phyloP scores from a whole-genome alignment of 371 early-diverging fungal genomes.

The Rhizomucor pusillus region DNA sequence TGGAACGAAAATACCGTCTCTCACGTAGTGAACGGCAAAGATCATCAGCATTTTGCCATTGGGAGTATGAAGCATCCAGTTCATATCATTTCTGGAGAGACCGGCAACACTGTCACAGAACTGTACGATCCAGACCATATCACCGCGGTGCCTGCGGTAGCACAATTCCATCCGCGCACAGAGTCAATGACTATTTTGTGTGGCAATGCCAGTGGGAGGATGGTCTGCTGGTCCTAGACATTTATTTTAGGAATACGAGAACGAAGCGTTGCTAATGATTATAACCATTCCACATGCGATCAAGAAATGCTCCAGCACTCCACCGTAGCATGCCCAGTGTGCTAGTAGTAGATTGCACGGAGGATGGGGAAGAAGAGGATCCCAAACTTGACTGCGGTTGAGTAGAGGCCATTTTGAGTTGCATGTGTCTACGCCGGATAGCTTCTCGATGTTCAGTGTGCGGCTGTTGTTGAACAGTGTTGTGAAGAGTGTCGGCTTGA shows the following conservation, averaged over 20 bases:
- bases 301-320: slow-evolving; percentile 23
- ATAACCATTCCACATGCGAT: slow-evolving; percentile 18
- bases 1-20: slow-evolving; percentile 52
- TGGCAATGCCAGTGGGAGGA: slow-evolving; percentile 43
- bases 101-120: slow-evolving; percentile 46
- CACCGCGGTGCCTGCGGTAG: slow-evolving; percentile 69
- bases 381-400: neutral
- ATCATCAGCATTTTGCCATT: slow-evolving; percentile 52
- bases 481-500: neutral
- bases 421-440: slow-evolving; percentile 15
- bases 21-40: slow-evolving; percentile 10
- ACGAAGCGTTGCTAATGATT: neutral
- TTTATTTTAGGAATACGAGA: neutral
- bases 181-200: slow-evolving; percentile 25
- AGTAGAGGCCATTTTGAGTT: slow-evolving; percentile 9
- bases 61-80: slow-evolving; percentile 72
- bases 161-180: slow-evolving; percentile 61
- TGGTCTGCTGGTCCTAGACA: slow-evolving; percentile 36
- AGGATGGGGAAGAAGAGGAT: neutral
- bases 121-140: slow-evolving; percentile 53
- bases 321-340: slow-evolving; percentile 17
- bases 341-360: slow-evolving; percentile 1
- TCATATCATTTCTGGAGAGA: slow-evolving; percentile 61
- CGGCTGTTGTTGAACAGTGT: slow-evolving; percentile 5
- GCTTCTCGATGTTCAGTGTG: slow-evolving; percentile 20